Base-by-base conservation (phyloP, 2,329 filamentous ascomycete species). In the Calonectria pteridis region DNA sequence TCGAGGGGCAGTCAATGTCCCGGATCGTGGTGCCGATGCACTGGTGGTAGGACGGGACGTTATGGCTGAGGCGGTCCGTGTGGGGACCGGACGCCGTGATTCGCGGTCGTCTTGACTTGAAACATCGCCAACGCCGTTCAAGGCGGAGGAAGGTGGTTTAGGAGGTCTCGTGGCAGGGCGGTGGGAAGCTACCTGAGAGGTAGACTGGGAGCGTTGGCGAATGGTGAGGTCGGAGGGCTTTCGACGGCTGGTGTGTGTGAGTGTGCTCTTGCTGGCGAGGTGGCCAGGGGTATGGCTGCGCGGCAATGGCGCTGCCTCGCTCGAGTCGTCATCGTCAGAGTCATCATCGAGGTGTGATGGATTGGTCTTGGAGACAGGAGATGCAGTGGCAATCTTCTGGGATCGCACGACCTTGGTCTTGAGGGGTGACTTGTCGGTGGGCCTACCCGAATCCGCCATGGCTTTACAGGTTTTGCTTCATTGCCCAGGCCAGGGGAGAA, bases 231-330 rank as follows among this genome's bases (percentile, higher is more conserved):
- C 89, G 31, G 89, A 87, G 33, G 87, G 82, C 76, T 88, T 90
- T 66, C 87, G 86, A 72, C 87, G 86, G 73, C 85, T 85, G 69
- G 87, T 86, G 73, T 89, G 80, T 67, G 78, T 88, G 83, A 88
- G 80, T 66, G 78, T 88, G 83, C 89, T 91, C 84, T 89, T 92
- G 76, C 89, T 88, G 16, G 91, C 84, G 50, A 92, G 86, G 78
- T 92, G 90, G 71, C 91, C 90, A 1, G 91, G 91, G 1, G 91
- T 93, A 81, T 93, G 91, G 80, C 88, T 92, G 77, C 91, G 88
- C 33, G 87, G 85, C 55, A 89, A 81, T 62, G 87, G 83, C 68
- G 81, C 83, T 72, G 81, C 80, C 71, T 85, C 84, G 78, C 79
- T 80, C 43, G 79, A 83, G 63, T 84, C 83, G 67, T 81, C 80